Percentiles rank a stretch among this genome's conserved stretches.
Conservation (phyloP, 305 asterid species). For the Fraxinus latifolia region DNA sequence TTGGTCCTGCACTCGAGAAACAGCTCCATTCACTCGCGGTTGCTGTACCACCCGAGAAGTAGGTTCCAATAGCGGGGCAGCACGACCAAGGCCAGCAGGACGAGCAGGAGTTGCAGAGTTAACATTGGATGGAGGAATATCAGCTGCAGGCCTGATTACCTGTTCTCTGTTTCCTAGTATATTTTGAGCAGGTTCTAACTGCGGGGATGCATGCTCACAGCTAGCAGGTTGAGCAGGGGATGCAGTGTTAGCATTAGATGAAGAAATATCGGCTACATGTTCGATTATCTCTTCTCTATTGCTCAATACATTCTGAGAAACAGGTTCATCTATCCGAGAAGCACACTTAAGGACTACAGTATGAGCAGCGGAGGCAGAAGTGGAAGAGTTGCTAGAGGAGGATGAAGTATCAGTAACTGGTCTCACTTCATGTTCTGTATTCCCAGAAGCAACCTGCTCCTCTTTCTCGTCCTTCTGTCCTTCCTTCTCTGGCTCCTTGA, state of each 20-base stretch:
- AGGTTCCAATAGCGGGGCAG: constrained; percentile 72
- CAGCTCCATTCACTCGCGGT: constrained; percentile 76
- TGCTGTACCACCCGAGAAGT: constrained; percentile 67
- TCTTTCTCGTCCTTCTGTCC: constrained; percentile 29
- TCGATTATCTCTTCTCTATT: constrained; percentile 28
- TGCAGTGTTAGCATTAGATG: constrained; percentile 38
- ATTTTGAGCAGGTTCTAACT: constrained; percentile 30
- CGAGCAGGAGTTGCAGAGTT: constrained; percentile 41
- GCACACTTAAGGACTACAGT: constrained; percentile 21
- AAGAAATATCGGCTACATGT: constrained; percentile 37
- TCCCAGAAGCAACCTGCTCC: constrained; percentile 30
- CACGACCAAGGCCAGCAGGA: constrained; percentile 93
- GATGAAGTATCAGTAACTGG: constrained; percentile 25
- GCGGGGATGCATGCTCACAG: constrained; percentile 25
- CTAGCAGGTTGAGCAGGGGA: constrained; percentile 35
- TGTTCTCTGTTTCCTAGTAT: constrained; percentile 26
- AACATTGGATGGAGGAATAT: constrained; percentile 26
- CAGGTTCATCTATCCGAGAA: constrained; percentile 25
- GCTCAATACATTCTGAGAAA: constrained; percentile 24
- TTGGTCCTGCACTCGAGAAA: constrained; percentile 58
- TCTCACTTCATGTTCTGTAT: constrained; percentile 31
- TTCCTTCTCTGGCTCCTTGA: constrained; percentile 34
- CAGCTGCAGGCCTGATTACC: constrained; percentile 26
- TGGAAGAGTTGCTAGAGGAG: constrained; percentile 29
- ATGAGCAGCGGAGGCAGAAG: constrained; percentile 22